phyloP scores from a whole-genome alignment of 345 rosid species.

The Sonneratia alba region DNA sequence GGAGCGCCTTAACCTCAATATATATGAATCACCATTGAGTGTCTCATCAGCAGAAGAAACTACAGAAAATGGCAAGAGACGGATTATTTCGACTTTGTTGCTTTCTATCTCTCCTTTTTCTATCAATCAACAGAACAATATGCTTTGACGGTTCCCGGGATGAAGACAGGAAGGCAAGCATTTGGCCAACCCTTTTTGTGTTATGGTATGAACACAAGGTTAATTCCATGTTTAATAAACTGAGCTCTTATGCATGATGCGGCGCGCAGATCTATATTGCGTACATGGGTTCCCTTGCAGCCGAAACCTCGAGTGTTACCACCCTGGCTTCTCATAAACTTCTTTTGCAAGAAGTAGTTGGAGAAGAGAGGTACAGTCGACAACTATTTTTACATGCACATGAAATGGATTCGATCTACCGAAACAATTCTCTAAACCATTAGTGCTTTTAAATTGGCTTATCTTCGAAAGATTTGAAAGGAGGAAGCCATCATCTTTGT shows the following conservation, averaged over 20 bases:
- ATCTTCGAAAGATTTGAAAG: too few relatives aligned
- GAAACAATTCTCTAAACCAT: too few relatives aligned
- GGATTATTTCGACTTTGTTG: neutral
- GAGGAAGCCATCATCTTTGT: too few relatives aligned
- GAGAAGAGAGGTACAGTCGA: conserved; percentile 9
- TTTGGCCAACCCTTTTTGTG: too few relatives aligned
- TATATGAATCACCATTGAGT: too few relatives aligned
- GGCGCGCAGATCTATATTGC: conserved; percentile 14
- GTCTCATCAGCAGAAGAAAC: too few relatives aligned
- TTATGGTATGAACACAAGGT: too few relatives aligned
- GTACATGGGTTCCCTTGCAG: conserved; percentile 21
- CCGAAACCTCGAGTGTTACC: conserved; percentile 1
- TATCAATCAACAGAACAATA: neutral
- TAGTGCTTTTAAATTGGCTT: too few relatives aligned
- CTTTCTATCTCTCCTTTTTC: neutral
- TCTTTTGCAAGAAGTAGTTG: conserved; percentile 9
- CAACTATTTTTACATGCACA: neutral
- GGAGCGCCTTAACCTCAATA: too few relatives aligned
- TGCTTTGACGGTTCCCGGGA: neutral
- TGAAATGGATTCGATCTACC: neutral
- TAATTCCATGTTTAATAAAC: too few relatives aligned
- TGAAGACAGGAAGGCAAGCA: conserved; percentile 1
- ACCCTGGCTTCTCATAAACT: conserved; percentile 15
- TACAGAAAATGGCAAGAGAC: neutral
- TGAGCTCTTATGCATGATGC: too few relatives aligned